A percentile compares a stretch with the other conserved stretches of the same genome.
These are phyloP conservation scores for Porphyrellus sp. DNA, from an alignment of 1,284 basidiomycete genomes.

Conservation along the genomic window DNA sequence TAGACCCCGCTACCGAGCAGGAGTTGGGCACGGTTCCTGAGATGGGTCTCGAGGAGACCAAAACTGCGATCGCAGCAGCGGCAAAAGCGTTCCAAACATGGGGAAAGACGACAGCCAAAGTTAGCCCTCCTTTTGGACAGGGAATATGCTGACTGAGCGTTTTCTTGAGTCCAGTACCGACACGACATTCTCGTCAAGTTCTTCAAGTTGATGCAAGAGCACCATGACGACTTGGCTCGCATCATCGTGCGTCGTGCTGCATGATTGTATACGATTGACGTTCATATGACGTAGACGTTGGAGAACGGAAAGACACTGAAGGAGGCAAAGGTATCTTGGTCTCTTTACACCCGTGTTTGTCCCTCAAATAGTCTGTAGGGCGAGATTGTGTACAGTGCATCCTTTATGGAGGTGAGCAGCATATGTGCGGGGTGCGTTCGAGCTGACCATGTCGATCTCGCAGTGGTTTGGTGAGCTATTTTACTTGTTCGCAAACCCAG, in stretches of 20 bases:
- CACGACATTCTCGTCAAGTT: slow-evolving; percentile 79
- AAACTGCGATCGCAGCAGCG: slow-evolving; percentile 77
- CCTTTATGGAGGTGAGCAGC: slow-evolving; percentile 71
- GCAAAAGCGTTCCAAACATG: slow-evolving; percentile 74
- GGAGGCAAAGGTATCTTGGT: slow-evolving; percentile 64
- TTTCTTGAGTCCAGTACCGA: slow-evolving; percentile 49
- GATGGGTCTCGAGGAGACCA: slow-evolving; percentile 80
- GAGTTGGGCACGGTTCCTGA: slow-evolving; percentile 82
- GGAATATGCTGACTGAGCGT: background rate
- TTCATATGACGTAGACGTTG: slow-evolving; percentile 55
- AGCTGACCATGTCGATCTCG: slow-evolving; percentile 9
- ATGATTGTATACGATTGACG: slow-evolving; percentile 15
- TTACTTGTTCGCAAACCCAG: background rate
- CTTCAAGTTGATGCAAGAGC: slow-evolving; percentile 68
- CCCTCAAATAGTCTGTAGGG: slow-evolving; percentile 42
- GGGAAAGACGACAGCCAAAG: slow-evolving; percentile 80
- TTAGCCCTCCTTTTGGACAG: slow-evolving; percentile 23
- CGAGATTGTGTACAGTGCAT: slow-evolving; percentile 78
- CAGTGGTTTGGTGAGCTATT: slow-evolving; percentile 71
- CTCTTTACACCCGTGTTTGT: background rate
- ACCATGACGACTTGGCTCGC: slow-evolving; percentile 78
- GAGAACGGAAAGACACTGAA: slow-evolving; percentile 90
- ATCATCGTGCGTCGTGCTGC: slow-evolving; percentile 59
- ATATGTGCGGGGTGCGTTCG: background rate
- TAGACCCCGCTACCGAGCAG: slow-evolving; percentile 83